Evolutionary conservation across 2,329 filamentous ascomycete genomes (phyloP).

Genomic region (Diaporthe vexans): DNA sequence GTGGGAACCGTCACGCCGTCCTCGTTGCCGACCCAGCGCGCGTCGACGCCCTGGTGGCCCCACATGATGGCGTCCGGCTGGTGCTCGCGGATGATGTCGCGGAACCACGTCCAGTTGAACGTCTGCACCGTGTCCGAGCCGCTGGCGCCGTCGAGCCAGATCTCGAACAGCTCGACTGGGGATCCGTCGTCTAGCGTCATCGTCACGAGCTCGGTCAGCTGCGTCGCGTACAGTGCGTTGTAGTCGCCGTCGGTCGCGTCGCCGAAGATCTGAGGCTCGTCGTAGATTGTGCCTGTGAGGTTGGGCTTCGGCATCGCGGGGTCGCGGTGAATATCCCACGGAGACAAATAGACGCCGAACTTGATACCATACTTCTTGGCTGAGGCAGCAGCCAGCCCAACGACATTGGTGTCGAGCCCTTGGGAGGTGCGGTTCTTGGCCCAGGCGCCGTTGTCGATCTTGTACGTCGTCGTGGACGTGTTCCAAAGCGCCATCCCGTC

Average conservation of each 20-base stretch:
- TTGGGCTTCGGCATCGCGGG: conserved; percentile 52
- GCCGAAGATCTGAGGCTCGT: conserved; percentile 53
- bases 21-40: conserved; percentile 51
- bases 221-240: conserved; percentile 50
- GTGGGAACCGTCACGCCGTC: conserved; percentile 47
- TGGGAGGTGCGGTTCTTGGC: conserved; percentile 46
- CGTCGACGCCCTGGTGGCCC: conserved; percentile 50
- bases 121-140: conserved; percentile 50
- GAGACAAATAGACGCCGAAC: conserved; percentile 53
- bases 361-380: conserved; percentile 51
- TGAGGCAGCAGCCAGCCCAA: conserved; percentile 50
- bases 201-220: conserved; percentile 48
- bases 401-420: conserved; percentile 50
- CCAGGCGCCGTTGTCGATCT: conserved; percentile 51
- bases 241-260: conserved; percentile 50
- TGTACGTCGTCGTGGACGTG: conserved; percentile 52
- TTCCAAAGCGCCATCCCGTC: conserved; percentile 55
- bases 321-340: conserved; percentile 55
- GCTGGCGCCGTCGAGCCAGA: conserved; percentile 52
- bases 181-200: conserved; percentile 44
- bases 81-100: conserved; percentile 48
- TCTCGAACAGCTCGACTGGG: conserved; percentile 46
- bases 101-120: conserved; percentile 49
- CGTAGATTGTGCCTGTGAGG: conserved; percentile 49
- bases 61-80: conserved; percentile 50